Base-by-base conservation (phyloP, 805 yeast genomes). In the Saturnispora sanitii region DNA sequence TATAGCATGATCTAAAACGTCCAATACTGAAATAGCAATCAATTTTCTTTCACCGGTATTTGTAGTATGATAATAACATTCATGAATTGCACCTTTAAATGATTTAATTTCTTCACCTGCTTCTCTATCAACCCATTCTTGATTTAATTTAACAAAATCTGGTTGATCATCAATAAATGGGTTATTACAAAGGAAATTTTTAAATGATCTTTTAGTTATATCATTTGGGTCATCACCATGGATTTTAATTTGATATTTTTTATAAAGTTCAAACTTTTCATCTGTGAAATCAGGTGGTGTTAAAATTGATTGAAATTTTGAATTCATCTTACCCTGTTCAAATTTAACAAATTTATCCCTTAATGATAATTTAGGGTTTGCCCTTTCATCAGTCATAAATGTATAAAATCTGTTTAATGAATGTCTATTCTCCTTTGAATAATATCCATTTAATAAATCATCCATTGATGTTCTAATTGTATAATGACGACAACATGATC, bases 401-500 rank as follows among this genome's bases (percentile, higher is more conserved):
- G 62, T 61, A 16, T 65, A 68, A 50, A 84, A 82, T 47, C 80
- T 65, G 50, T 81, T 83, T 4, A 85, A 54, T 3, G 70, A 67
- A 43, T 77, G 75, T 29, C 86, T 68, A 42, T 78, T 79, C 37
- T 83, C 88, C 54, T 84, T 85, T 19, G 67, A 61, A 5, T 79
- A 56, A 23, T 39, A 43, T 5, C 44, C 45, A 25, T 41, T 37
- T 28, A 66, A 64, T 49, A 78, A 67, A 38, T 49, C 39, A 20
- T 53, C 53, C 15, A 71, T 58, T 18, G 65, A 65, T 0, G 94
- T 77, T 40, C 96, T 58, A 15, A 87, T 83, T 0, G 95, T 80
- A 55, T 75, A 84, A 57, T 78, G 69, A 17, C 88, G 68, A 51
- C 96, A 87, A 55, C 96, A 87, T 32, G 75, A 75, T 30, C 87